A percentile compares a stretch with the other conserved stretches of the same genome.
These are phyloP conservation scores for Pseudogymnoascus sp. DNA, from an alignment of 2,329 filamentous ascomycete genomes.

Conservation along the genomic window DNA sequence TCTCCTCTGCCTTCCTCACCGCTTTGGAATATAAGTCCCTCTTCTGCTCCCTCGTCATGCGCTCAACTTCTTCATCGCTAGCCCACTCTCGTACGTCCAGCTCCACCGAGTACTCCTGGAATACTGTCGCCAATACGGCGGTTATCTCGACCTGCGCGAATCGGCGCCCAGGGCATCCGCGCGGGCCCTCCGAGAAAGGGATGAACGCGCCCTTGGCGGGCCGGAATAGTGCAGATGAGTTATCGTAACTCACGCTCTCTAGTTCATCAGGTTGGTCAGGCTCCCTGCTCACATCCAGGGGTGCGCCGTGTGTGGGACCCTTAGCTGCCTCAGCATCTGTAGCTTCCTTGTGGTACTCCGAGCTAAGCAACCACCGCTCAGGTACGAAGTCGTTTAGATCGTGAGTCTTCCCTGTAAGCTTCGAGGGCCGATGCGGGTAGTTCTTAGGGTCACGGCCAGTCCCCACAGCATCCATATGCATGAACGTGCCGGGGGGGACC, in stretches of 20 bases:
- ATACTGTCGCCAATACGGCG: slow-evolving; percentile 24
- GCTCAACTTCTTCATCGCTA: slow-evolving; percentile 20
- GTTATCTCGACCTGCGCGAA: slow-evolving; percentile 30
- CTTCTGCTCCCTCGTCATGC: slow-evolving; percentile 18
- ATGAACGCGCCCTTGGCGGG: slow-evolving; percentile 25
- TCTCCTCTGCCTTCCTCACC: slow-evolving; percentile 13
- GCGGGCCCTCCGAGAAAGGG: slow-evolving; percentile 21
- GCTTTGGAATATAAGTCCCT: slow-evolving; percentile 20
- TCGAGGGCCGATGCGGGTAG: slow-evolving; percentile 34
- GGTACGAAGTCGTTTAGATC: slow-evolving; percentile 45
- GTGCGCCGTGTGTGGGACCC: neutral
- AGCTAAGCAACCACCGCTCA: slow-evolving; percentile 42
- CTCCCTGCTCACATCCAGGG: neutral
- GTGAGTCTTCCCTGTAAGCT: slow-evolving; percentile 14
- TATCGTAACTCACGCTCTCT: neutral
- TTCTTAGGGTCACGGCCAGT: slow-evolving; percentile 46
- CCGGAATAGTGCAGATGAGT: slow-evolving; percentile 9
- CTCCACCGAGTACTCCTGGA: slow-evolving; percentile 22
- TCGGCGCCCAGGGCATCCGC: slow-evolving; percentile 27
- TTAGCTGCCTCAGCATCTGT: slow-evolving; percentile 18
- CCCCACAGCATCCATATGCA: slow-evolving; percentile 37
- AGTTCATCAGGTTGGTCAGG: neutral
- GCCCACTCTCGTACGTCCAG: slow-evolving; percentile 24
- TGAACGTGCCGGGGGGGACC: slow-evolving; percentile 26
- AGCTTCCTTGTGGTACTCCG: slow-evolving; percentile 19